Percentiles rank a stretch among this genome's conserved stretches.
These are phyloP conservation scores for Cadophora gregata DNA, from an alignment of 2,329 filamentous ascomycete genomes.

Conservation along the genomic window DNA sequence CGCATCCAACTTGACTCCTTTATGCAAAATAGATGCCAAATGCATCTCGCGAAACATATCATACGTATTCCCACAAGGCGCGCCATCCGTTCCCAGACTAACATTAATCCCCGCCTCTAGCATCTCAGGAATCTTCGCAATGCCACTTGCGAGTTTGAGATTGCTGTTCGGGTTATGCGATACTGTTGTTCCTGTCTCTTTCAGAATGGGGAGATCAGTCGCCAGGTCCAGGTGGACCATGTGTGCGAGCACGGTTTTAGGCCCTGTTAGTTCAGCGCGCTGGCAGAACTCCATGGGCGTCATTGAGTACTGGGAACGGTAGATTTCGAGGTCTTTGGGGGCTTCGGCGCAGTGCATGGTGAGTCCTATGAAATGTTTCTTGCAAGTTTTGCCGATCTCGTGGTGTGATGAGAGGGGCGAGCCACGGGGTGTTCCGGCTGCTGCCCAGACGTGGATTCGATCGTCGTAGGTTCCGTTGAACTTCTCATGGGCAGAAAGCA, in stretches of 20 bases:
- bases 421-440: constrained; percentile 54
- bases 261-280: constrained; percentile 47
- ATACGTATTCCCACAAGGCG: constrained; percentile 58
- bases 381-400: constrained; percentile 45
- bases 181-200: constrained; percentile 50
- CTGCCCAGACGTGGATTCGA: constrained; percentile 55
- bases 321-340: constrained; percentile 48
- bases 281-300: constrained; percentile 53
- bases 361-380: constrained; percentile 44
- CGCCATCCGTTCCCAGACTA: constrained; percentile 57
- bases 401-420: constrained; percentile 45
- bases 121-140: constrained; percentile 54
- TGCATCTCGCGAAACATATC: constrained; percentile 60
- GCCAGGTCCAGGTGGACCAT: constrained; percentile 56
- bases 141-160: constrained; percentile 57
- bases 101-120: constrained; percentile 52
- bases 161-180: constrained; percentile 59
- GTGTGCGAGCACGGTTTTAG: constrained; percentile 55
- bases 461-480: constrained; percentile 49
- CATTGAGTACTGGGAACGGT: constrained; percentile 47
- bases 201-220: constrained; percentile 49
- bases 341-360: constrained; percentile 49
- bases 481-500: constrained; percentile 43
- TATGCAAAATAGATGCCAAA: constrained; percentile 56
- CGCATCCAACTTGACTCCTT: constrained; percentile 51